These are phyloP conservation scores for Curvularia sp. DNA, from an alignment of 2,329 filamentous ascomycete genomes.

Conservation along the genomic window DNA sequence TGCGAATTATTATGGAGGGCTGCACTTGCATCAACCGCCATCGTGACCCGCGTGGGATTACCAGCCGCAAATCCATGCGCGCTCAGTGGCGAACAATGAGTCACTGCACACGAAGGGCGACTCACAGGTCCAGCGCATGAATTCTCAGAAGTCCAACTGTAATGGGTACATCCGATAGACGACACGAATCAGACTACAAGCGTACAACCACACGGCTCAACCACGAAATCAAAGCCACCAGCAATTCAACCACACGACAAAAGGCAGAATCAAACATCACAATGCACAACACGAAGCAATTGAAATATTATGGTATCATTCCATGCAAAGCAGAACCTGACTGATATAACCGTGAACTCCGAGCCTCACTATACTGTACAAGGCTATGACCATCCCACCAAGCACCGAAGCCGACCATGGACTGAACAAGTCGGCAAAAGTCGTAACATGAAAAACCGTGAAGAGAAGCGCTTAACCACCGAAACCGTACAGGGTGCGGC, in stretches of 20 bases:
- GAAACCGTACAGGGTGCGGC: slow-evolving; percentile 82
- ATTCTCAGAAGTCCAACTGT: too few species aligned
- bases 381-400: slow-evolving; percentile 46
- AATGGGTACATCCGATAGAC: too few species aligned
- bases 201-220: too few species aligned
- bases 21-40: too few species aligned
- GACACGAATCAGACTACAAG: too few species aligned
- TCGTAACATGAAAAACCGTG: slow-evolving; percentile 49
- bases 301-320: slow-evolving; percentile 48
- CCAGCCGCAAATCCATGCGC: not conserved
- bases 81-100: not conserved
- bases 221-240: not conserved
- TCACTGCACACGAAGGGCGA: too few species aligned
- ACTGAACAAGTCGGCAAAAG: slow-evolving; percentile 39
- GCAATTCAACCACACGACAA: not conserved
- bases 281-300: not conserved
- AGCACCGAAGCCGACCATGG: slow-evolving; percentile 68
- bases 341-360: slow-evolving; percentile 47
- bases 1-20: not conserved
- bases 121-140: too few species aligned
- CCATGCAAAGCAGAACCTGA: slow-evolving; percentile 37
- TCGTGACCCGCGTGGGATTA: not conserved
- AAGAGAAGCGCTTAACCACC: slow-evolving; percentile 69
- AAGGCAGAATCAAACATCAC: slow-evolving; percentile 15
- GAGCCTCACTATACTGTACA: slow-evolving; percentile 42